Conservation (phyloP, 2,329 filamentous ascomycete genomes). For the Aspergillus brasiliensis region DNA sequence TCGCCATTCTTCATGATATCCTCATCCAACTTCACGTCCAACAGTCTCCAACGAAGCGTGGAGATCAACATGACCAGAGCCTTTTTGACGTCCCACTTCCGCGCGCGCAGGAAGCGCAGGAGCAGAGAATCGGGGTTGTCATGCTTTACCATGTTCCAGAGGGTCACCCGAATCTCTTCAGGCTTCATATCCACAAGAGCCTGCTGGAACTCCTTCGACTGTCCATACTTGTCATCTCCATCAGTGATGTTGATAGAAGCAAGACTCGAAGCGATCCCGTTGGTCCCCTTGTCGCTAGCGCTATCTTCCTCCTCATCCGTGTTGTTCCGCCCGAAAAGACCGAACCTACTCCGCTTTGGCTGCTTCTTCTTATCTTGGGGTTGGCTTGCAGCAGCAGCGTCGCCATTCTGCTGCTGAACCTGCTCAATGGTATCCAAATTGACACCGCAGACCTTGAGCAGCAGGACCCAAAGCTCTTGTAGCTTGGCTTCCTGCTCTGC, state of each 20-base stretch:
- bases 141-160: constrained; percentile 95
- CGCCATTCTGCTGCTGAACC: constrained; percentile 25
- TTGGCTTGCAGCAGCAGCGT: constrained; percentile 25
- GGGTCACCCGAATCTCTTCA: constrained; percentile 74
- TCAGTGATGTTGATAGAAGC: constrained; percentile 47
- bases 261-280: constrained; percentile 41
- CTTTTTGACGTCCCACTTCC: constrained; percentile 94
- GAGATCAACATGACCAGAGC: constrained; percentile 92
- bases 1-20: constrained; percentile 82
- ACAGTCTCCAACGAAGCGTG: constrained; percentile 86
- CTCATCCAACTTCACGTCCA: constrained; percentile 84
- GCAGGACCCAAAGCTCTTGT: constrained; percentile 78
- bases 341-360: constrained; percentile 70
- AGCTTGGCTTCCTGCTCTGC: constrained; percentile 85
- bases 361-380: constrained; percentile 57
- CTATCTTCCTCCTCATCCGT: constrained; percentile 46
- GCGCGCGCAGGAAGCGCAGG: constrained; percentile 80
- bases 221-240: constrained; percentile 87
- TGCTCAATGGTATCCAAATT: constrained; percentile 30
- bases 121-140: constrained; percentile 88
- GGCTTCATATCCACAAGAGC: constrained; percentile 75
- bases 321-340: constrained; percentile 68
- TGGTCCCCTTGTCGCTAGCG: constrained; percentile 36
- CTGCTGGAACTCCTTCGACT: constrained; percentile 81
- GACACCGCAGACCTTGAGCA: constrained; percentile 75